Conservation (phyloP, 129 eudicot genomes). For the Helianthus annuus region DNA sequence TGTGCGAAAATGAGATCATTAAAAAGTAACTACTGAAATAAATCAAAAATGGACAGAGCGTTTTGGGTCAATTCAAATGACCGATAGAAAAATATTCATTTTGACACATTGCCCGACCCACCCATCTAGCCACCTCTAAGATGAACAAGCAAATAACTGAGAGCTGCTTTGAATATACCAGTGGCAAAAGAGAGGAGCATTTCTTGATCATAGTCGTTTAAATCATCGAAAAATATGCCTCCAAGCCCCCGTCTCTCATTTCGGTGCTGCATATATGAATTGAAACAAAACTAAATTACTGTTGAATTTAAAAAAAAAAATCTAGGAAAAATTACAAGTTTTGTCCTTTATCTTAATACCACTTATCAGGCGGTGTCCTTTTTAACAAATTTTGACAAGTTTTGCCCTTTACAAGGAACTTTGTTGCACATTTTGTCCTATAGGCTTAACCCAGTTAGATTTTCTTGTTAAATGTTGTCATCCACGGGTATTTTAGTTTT, state of each 20-base stretch:
- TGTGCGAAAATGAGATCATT: slow-evolving; percentile 5
- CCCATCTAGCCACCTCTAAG: slow-evolving; percentile 1
- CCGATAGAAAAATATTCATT: background rate
- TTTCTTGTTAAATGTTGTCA: no score
- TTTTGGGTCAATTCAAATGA: background rate
- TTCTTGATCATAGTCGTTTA: slow-evolving; percentile 95
- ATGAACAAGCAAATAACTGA: background rate
- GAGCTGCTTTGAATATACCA: slow-evolving; percentile 47
- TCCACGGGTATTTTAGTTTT: no score
- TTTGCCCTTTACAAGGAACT: no score
- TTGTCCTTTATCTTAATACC: no score
- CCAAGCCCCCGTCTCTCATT: slow-evolving; percentile 99
- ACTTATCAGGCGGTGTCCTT: no score
- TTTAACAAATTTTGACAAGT: no score
- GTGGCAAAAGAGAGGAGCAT: slow-evolving; percentile 96
- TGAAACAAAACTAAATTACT: background rate
- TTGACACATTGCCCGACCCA: background rate
- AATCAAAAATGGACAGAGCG: background rate
- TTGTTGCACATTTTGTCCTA: no score
- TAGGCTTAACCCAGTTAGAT: no score
- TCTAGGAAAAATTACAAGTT: no score
- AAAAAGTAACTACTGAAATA: background rate
- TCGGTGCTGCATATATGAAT: slow-evolving; percentile 67
- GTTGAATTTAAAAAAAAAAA: background rate
- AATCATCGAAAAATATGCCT: slow-evolving; percentile 96